Evolutionary conservation across 2,329 filamentous ascomycete genomes (phyloP).

Genomic region (Colletotrichum sp.): DNA sequence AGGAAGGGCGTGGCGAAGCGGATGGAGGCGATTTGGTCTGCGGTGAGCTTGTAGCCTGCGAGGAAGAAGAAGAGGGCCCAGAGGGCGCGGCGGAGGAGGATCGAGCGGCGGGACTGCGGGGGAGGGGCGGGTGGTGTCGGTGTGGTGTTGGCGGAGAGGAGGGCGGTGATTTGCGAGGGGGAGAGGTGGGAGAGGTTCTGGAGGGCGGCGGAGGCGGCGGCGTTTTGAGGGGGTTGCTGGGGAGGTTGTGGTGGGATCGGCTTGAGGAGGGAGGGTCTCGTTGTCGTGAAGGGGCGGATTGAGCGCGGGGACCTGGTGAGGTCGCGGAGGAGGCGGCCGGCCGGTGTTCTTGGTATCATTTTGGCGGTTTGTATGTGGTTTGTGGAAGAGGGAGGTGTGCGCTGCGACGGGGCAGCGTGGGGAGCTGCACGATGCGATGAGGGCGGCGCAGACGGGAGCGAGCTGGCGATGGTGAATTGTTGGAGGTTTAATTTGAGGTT

Average conservation of each 20-base stretch:
- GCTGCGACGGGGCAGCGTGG: background rate
- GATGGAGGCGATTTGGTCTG: background rate
- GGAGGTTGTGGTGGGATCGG: background rate
- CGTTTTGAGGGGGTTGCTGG: background rate
- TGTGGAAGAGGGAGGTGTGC: background rate
- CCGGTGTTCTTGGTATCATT: conserved; percentile 10
- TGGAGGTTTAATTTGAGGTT: background rate
- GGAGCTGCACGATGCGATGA: background rate
- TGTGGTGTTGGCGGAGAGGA: conserved; percentile 12
- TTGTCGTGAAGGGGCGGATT: conserved; percentile 5
- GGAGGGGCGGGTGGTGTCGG: background rate
- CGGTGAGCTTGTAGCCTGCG: conserved; percentile 5
- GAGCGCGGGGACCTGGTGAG: background rate
- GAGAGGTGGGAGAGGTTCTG: conserved; percentile 21
- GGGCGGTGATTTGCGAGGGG: conserved; percentile 19
- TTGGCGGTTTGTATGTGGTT: background rate
- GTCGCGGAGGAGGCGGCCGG: conserved; percentile 12
- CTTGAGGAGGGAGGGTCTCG: background rate
- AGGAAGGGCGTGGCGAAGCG: conserved; percentile 8
- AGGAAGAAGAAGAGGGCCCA: conserved; percentile 17
- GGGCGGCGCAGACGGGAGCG: background rate
- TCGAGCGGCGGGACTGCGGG: background rate
- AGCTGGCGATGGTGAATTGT: background rate
- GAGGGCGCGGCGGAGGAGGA: background rate
- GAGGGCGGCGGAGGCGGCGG: conserved; percentile 10